phyloP scores from a whole-genome alignment of 225 moss, liverwort and hornwort species.

The Anthoceros angustus region DNA sequence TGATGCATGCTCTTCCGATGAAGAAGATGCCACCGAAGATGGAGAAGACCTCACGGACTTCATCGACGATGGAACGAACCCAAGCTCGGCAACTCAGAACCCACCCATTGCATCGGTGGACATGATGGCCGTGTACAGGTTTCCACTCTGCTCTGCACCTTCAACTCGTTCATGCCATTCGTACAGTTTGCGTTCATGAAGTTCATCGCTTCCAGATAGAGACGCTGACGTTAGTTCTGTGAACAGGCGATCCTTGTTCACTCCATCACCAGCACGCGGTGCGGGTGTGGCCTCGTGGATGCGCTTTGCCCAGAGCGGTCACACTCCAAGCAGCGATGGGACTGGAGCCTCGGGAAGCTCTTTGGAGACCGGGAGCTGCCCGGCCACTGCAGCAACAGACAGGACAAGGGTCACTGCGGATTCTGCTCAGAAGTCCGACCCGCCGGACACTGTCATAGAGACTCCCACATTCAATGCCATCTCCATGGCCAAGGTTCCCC shows the following conservation, averaged over 20 bases:
- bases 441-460: not conserved
- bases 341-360: slow-evolving; percentile 9
- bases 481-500: not conserved
- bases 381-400: not conserved
- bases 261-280: slow-evolving; percentile 33
- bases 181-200: not conserved
- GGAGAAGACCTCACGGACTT: slow-evolving; percentile 25
- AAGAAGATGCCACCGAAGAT: slow-evolving; percentile 37
- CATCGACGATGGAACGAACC: slow-evolving; percentile 53
- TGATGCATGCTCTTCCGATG: slow-evolving; percentile 31
- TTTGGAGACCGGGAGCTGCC: not conserved
- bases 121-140: slow-evolving; percentile 63
- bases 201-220: not conserved
- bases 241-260: slow-evolving; percentile 40
- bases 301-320: slow-evolving; percentile 8
- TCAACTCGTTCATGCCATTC: not conserved
- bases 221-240: slow-evolving; percentile 1
- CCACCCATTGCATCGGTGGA: slow-evolving; percentile 37
- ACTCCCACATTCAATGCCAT: not conserved
- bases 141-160: not conserved
- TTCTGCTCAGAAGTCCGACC: not conserved
- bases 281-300: not conserved
- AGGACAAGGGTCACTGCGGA: not conserved
- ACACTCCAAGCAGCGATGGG: slow-evolving; percentile 22
- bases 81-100: slow-evolving; percentile 33